These are phyloP conservation scores for Epichloe hybrida DNA, from an alignment of 2,329 filamentous ascomycete species.

Conservation along the genomic window DNA sequence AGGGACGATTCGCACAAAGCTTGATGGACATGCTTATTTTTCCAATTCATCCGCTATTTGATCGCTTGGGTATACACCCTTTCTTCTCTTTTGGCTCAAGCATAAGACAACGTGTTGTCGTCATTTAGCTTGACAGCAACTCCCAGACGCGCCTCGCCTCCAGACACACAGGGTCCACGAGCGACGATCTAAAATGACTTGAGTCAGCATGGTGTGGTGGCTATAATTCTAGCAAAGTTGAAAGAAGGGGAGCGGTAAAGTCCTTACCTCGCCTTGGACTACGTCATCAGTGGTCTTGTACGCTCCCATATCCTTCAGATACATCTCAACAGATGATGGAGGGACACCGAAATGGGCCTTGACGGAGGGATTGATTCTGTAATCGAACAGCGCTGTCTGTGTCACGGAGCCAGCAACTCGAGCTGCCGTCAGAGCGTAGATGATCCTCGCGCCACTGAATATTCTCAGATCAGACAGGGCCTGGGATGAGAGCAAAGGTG, in stretches of 20 bases:
- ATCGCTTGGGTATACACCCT: neutral
- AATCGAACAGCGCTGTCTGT: conserved; percentile 82
- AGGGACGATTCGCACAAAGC: neutral
- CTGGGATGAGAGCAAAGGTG: conserved; percentile 51
- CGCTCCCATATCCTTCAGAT: conserved; percentile 48
- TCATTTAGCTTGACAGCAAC: conserved; percentile 51
- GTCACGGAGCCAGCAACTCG: conserved; percentile 80
- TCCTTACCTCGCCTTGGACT: conserved; percentile 48
- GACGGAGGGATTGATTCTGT: conserved; percentile 41
- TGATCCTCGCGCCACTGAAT: conserved; percentile 63
- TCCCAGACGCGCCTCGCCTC: conserved; percentile 49
- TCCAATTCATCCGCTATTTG: neutral
- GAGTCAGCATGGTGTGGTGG: neutral
- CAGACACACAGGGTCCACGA: conserved; percentile 59
- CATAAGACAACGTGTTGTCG: conserved; percentile 59
- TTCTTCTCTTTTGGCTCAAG: conserved; percentile 11
- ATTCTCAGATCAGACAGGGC: conserved; percentile 71
- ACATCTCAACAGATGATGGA: conserved; percentile 64
- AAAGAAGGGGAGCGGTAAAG: neutral
- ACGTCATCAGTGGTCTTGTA: conserved; percentile 51
- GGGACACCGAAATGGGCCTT: conserved; percentile 67
- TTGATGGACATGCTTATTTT: neutral
- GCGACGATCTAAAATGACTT: conserved; percentile 46
- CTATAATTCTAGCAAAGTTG: no score
- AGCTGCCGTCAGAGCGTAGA: conserved; percentile 73